Evolutionary conservation across 495 filamentous ascomycete genomes (phyloP).

Genomic region (Podospora pseudocomata): DNA sequence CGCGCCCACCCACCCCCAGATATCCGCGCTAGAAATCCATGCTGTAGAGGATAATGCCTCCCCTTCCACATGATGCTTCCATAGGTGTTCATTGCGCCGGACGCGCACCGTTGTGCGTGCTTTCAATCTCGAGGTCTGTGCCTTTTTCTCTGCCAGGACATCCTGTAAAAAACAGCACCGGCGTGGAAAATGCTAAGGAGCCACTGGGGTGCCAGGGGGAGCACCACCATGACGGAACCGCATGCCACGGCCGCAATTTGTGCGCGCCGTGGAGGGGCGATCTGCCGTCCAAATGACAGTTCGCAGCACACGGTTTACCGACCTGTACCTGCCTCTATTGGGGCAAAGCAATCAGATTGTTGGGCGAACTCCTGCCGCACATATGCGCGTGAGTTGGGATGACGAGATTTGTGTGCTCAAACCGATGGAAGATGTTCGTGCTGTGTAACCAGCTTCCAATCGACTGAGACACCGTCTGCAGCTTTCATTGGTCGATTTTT

Average conservation of each 20-base stretch:
- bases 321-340: neutral
- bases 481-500: neutral
- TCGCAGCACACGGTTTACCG: neutral
- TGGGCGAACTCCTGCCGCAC: slow-evolving; percentile 8
- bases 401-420: slow-evolving; percentile 10
- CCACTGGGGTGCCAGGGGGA: slow-evolving; percentile 10
- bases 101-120: no score
- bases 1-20: neutral
- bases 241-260: slow-evolving; percentile 7
- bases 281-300: neutral
- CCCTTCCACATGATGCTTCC: neutral
- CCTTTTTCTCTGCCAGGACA: neutral
- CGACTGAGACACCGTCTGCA: neutral
- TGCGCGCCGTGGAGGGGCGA: slow-evolving; percentile 9
- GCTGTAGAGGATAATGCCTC: neutral
- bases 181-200: neutral
- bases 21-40: neutral
- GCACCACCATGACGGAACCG: slow-evolving; percentile 9
- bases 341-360: neutral
- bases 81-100: neutral
- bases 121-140: neutral
- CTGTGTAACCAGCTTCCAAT: neutral
- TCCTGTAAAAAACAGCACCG: neutral
- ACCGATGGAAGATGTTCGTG: neutral
- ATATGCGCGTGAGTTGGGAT: slow-evolving; percentile 17